These are phyloP conservation scores for Metarhizium anisopliae DNA, from an alignment of 2,329 filamentous ascomycete genomes.

Conservation along the genomic window DNA sequence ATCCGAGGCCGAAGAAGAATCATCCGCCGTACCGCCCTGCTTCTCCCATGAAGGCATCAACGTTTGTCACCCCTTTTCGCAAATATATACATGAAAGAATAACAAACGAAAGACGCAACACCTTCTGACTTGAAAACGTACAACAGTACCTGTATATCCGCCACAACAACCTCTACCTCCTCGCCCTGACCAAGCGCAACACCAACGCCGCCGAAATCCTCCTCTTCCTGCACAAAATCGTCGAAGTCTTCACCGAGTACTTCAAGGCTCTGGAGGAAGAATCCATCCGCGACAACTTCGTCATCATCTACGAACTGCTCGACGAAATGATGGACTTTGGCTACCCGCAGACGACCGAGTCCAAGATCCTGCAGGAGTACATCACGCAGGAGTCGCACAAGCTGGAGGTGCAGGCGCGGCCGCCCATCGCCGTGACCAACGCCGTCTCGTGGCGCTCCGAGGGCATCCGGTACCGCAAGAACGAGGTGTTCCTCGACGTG, in stretches of 20 bases:
- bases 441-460: slow-evolving; percentile 97
- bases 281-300: slow-evolving; percentile 98
- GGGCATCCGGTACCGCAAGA: slow-evolving; percentile 96
- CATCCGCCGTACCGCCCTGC: slow-evolving; percentile 91
- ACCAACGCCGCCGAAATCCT: slow-evolving; percentile 98
- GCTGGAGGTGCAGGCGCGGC: slow-evolving; percentile 89
- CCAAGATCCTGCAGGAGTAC: slow-evolving; percentile 97
- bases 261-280: slow-evolving; percentile 99
- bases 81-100: too few relatives aligned
- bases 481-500: slow-evolving; percentile 97
- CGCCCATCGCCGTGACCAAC: slow-evolving; percentile 96
- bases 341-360: slow-evolving; percentile 96
- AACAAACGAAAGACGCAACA: too few relatives aligned
- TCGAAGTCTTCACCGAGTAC: slow-evolving; percentile 99
- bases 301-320: slow-evolving; percentile 95
- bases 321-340: slow-evolving; percentile 99
- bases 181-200: slow-evolving; percentile 96
- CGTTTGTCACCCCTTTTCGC: slow-evolving; percentile 41
- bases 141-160: slow-evolving; percentile 92
- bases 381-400: slow-evolving; percentile 99
- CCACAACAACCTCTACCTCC: slow-evolving; percentile 97
- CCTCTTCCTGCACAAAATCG: slow-evolving; percentile 93
- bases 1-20: slow-evolving; percentile 98
- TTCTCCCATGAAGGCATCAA: slow-evolving; percentile 99
- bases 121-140: not conserved